These are phyloP conservation scores for Annulohypoxylon moriforme DNA, from an alignment of 495 filamentous ascomycete genomes.

Conservation along the genomic window DNA sequence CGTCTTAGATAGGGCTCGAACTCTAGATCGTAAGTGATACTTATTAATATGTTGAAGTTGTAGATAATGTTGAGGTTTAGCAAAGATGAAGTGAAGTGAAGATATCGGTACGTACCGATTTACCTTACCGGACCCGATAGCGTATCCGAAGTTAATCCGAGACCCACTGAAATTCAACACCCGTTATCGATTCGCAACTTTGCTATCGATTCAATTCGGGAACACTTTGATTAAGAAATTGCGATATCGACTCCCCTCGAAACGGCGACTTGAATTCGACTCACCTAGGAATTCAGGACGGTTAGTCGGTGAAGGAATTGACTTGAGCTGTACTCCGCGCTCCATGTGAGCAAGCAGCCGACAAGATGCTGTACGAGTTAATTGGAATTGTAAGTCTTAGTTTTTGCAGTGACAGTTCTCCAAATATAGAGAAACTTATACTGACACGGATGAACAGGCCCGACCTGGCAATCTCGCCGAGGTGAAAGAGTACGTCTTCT, in stretches of 20 bases:
- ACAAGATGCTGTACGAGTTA: conserved; percentile 93
- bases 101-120: too few species aligned
- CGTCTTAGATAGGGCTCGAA: too few species aligned
- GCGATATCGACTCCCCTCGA: background rate
- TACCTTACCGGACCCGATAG: background rate
- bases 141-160: conserved; percentile 3
- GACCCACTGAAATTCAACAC: conserved; percentile 10
- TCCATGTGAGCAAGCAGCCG: conserved; percentile 33
- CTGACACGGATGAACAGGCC: conserved; percentile 67
- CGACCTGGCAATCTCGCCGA: conserved; percentile 87
- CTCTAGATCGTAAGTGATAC: too few species aligned
- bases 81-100: too few species aligned
- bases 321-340: background rate
- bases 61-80: background rate
- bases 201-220: conserved; percentile 11
- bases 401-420: background rate
- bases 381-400: conserved; percentile 84
- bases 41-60: background rate
- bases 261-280: background rate
- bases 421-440: conserved; percentile 16
- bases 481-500: conserved; percentile 84
- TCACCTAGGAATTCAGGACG: background rate
- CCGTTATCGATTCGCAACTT: conserved; percentile 15
- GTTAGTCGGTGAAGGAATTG: background rate
- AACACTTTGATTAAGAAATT: background rate